phyloP scores from a whole-genome alignment of 306 rosid species.

The Albizia julibrissin region DNA sequence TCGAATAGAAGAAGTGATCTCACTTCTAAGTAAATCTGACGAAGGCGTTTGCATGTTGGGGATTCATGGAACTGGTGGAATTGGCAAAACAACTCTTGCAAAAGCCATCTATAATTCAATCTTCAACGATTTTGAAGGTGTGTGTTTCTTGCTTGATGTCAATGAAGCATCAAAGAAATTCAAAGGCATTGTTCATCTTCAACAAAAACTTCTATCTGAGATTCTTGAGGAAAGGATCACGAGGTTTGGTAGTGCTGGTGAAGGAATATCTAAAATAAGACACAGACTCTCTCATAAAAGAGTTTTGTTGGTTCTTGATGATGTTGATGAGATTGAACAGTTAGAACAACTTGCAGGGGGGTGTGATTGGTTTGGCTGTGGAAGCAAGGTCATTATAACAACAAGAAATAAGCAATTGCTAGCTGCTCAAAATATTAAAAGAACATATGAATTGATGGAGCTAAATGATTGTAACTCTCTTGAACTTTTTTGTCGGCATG shows the following conservation, averaged over 20 bases:
- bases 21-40: not conserved
- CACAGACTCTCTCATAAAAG: not conserved
- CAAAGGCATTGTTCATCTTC: not conserved
- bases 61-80: not conserved
- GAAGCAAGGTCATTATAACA: not conserved
- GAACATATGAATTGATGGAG: not conserved
- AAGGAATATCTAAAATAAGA: not conserved
- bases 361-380: not conserved
- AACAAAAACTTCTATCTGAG: not conserved
- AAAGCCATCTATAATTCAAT: not conserved
- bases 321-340: not conserved
- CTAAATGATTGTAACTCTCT: not conserved
- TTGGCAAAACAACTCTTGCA: not conserved
- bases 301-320: not conserved
- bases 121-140: not conserved
- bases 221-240: not conserved
- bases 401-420: not conserved
- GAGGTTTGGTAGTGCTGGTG: not conserved
- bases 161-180: not conserved
- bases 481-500: not conserved
- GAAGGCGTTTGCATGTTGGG: not conserved
- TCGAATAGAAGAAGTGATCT: not conserved
- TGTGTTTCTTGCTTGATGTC: not conserved
- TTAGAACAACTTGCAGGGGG: not conserved
- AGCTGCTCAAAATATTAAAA: not conserved